Conservation (phyloP, 352 stramenopile genomes). For the Globisporangium viniferum region DNA sequence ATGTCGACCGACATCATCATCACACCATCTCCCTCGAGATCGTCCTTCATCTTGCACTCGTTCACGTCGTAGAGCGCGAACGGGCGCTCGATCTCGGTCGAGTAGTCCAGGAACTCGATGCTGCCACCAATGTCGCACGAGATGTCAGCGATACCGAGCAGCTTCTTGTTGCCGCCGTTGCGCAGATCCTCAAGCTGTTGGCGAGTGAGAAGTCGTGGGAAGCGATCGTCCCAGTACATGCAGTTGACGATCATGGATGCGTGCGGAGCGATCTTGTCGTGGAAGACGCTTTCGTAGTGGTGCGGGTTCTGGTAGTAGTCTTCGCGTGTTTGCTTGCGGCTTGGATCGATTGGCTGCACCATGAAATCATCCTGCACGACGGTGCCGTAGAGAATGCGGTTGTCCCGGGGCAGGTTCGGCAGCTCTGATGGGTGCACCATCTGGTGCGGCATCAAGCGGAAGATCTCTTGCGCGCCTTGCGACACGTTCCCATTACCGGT, state of each 20-base stretch:
- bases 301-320: slow-evolving; percentile 92
- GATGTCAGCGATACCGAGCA: slow-evolving; percentile 93
- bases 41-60: slow-evolving; percentile 63
- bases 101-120: slow-evolving; percentile 92
- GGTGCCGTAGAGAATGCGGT: slow-evolving; percentile 71
- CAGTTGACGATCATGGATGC: slow-evolving; percentile 93
- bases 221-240: slow-evolving; percentile 96
- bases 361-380: slow-evolving; percentile 77
- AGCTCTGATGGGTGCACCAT: slow-evolving; percentile 90
- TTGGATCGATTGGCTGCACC: slow-evolving; percentile 45
- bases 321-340: slow-evolving; percentile 29
- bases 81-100: slow-evolving; percentile 93
- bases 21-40: slow-evolving; percentile 73
- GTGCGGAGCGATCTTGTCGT: slow-evolving; percentile 87
- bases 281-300: slow-evolving; percentile 90
- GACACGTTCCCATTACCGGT: slow-evolving; percentile 95
- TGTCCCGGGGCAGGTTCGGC: slow-evolving; percentile 57
- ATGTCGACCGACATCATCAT: slow-evolving; percentile 96
- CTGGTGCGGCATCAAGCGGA: slow-evolving; percentile 92
- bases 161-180: slow-evolving; percentile 63
- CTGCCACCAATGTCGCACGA: slow-evolving; percentile 94
- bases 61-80: slow-evolving; percentile 91
- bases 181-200: slow-evolving; percentile 83
- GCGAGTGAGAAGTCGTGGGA: slow-evolving; percentile 91
- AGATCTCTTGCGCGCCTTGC: slow-evolving; percentile 93